Evolutionary conservation across 2,329 filamentous ascomycete species (phyloP).

Genomic region (Alternaria viburni): DNA sequence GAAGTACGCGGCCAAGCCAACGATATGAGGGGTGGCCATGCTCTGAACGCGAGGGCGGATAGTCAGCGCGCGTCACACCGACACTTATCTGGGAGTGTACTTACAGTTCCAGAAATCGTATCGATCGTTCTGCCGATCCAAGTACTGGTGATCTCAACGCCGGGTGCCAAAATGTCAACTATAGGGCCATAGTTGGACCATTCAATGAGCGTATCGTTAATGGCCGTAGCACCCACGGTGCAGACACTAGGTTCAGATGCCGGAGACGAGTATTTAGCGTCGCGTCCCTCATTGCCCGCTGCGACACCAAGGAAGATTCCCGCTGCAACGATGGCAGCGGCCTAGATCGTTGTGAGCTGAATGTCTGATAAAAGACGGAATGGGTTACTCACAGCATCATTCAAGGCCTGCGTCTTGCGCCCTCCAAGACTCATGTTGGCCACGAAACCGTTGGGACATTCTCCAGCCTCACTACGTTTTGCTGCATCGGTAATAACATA

Average conservation of each 20-base stretch:
- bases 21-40: slow-evolving; percentile 73
- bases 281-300: slow-evolving; percentile 44
- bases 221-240: slow-evolving; percentile 47
- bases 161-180: slow-evolving; percentile 49
- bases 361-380: not conserved
- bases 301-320: slow-evolving; percentile 48
- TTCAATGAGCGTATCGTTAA: slow-evolving; percentile 33
- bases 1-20: slow-evolving; percentile 72
- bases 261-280: slow-evolving; percentile 40
- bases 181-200: slow-evolving; percentile 47
- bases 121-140: slow-evolving; percentile 50
- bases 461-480: not conserved
- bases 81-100: not conserved
- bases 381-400: slow-evolving; percentile 28
- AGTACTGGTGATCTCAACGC: slow-evolving; percentile 53
- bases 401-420: slow-evolving; percentile 24
- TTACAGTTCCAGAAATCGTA: slow-evolving; percentile 61
- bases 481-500: slow-evolving; percentile 23
- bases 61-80: not conserved
- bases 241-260: slow-evolving; percentile 45
- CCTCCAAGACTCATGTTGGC: slow-evolving; percentile 47
- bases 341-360: slow-evolving; percentile 15
- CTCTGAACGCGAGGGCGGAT: slow-evolving; percentile 32
- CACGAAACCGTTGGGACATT: slow-evolving; percentile 41
- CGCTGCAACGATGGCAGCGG: slow-evolving; percentile 37